phyloP scores from a whole-genome alignment of 331 rosid species.

The Phaseolus coccineus region DNA sequence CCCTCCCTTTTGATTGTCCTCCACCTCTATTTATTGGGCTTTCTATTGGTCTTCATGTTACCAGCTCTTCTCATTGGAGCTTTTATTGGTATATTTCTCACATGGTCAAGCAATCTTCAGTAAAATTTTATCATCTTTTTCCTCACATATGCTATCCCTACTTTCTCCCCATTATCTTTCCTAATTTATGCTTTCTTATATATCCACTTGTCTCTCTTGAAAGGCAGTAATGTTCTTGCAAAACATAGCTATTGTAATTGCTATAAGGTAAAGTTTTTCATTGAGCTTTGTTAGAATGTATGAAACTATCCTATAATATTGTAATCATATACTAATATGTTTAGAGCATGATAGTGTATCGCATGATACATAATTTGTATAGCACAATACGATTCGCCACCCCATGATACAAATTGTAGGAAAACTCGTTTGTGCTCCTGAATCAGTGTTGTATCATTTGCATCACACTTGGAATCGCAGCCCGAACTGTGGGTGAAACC shows the following conservation, averaged over 20 bases:
- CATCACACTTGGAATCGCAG: no score
- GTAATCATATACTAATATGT: neutral
- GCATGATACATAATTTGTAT: no score
- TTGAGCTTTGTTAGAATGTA: neutral
- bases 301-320: neutral
- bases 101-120: constrained; percentile 15
- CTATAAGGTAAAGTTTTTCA: neutral
- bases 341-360: no score
- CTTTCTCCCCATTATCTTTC: neutral
- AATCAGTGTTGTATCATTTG: no score
- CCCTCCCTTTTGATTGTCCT: neutral
- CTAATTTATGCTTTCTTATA: neutral
- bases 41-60: neutral
- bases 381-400: no score
- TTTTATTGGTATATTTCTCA: neutral
- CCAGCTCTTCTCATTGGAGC: neutral
- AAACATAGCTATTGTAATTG: neutral
- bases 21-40: constrained; percentile 6
- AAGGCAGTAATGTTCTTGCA: constrained; percentile 4
- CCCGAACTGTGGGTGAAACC: no score
- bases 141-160: neutral
- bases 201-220: neutral
- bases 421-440: no score
- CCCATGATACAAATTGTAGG: no score
- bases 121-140: neutral